A percentile compares a stretch with the other conserved stretches of the same genome.
These are phyloP conservation scores for Tuber calosporum DNA, from an alignment of 495 filamentous ascomycete genomes.

Conservation along the genomic window DNA sequence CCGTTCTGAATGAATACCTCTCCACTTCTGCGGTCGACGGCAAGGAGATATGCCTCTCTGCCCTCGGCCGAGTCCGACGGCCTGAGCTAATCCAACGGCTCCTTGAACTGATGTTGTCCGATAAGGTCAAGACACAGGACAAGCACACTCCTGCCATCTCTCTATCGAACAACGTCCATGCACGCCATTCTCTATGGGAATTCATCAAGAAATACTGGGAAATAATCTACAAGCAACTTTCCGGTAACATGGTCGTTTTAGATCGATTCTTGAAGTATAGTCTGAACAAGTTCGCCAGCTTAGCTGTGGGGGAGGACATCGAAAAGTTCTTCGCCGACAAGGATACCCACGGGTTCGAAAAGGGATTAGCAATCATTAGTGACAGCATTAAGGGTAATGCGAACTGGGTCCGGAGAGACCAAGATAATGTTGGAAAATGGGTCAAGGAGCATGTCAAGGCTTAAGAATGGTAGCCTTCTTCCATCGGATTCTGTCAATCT, in stretches of 20 bases:
- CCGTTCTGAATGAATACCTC: conserved; percentile 74
- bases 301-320: conserved; percentile 66
- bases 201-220: conserved; percentile 77
- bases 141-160: conserved; percentile 69
- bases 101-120: conserved; percentile 72
- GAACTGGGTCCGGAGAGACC: conserved; percentile 67
- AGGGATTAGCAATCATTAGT: conserved; percentile 66
- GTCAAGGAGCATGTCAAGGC: conserved; percentile 50
- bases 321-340: conserved; percentile 72
- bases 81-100: conserved; percentile 60
- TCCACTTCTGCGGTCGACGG: conserved; percentile 77
- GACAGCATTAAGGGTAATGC: conserved; percentile 75
- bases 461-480: not conserved
- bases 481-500: not conserved
- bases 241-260: conserved; percentile 73
- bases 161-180: conserved; percentile 62
- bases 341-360: conserved; percentile 71
- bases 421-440: conserved; percentile 62
- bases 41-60: conserved; percentile 71
- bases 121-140: conserved; percentile 70
- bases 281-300: conserved; percentile 67
- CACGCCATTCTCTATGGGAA: conserved; percentile 67
- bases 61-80: conserved; percentile 67
- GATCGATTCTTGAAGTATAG: conserved; percentile 76
- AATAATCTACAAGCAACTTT: conserved; percentile 57